Evolutionary conservation across 306 rosid species (phyloP).

Genomic region (Spatholobus suberectus): DNA sequence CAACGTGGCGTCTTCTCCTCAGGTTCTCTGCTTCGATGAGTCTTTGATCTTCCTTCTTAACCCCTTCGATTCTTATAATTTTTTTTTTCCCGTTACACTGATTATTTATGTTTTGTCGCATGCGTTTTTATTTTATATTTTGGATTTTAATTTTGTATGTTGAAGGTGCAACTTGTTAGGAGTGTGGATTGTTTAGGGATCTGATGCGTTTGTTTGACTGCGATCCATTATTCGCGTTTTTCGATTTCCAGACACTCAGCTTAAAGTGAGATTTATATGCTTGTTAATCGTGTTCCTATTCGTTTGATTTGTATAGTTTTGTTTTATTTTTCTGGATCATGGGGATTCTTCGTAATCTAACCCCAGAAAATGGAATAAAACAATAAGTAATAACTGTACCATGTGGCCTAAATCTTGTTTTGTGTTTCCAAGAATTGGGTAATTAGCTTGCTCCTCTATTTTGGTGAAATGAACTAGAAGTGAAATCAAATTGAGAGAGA

Average conservation of each 20-base stretch:
- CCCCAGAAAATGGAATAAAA: not conserved
- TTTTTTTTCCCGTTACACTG: not conserved
- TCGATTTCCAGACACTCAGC: not conserved
- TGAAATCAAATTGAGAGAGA: not conserved
- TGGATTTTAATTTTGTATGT: not conserved
- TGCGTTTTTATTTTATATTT: not conserved
- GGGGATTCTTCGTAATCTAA: conserved; percentile 1
- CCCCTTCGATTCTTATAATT: not conserved
- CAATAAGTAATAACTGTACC: not conserved
- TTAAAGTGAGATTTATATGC: not conserved
- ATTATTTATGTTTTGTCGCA: not conserved
- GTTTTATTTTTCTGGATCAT: not conserved
- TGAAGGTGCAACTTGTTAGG: not conserved
- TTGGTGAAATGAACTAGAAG: not conserved
- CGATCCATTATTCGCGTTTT: not conserved
- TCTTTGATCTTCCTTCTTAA: not conserved
- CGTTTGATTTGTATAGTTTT: not conserved
- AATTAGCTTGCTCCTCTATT: not conserved
- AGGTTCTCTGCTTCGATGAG: conserved; percentile 6
- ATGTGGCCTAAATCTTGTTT: not conserved
- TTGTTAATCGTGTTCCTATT: not conserved
- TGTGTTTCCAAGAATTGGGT: not conserved
- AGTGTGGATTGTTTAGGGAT: not conserved
- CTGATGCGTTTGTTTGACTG: not conserved
- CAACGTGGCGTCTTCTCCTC: conserved; percentile 21